Evolutionary conservation across 495 filamentous ascomycete genomes (phyloP), one percentile per base, ranked within the genome.

Genomic region (Poronia punctata): DNA sequence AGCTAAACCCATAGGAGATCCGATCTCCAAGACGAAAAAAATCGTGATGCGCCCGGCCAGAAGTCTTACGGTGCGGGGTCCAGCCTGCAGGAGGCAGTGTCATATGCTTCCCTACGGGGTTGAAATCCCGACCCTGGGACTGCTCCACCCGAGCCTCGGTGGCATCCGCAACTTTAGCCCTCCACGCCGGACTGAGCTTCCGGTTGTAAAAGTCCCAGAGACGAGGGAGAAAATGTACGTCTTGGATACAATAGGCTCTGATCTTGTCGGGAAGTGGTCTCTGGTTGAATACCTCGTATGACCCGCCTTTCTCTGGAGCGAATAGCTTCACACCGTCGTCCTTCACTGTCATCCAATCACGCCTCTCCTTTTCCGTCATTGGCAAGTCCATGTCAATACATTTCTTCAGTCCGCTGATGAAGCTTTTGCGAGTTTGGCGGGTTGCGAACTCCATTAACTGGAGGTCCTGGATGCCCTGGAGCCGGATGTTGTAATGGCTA

Each of bases 401-500:
- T 24, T 55, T 65, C 1, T 53, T 47, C 0, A 80, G 53, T 1
- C 68, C 57, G 23, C 23, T 46, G 22, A 77, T 28, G 19, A 35
- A 58, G 28, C 41, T 54, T 43, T 40, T 58, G 6, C 38, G 16
- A 12, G 40, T 42, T 0, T 15, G 36, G 5, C 76, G 50, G 1
- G 56, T 57, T 5, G 66, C 71, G 4, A 61, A 37, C 38, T 81
- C 71, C 68, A 82, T 70, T 1, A 81, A 60, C 50, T 82, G 78
- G 7, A 82, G 27, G 41, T 80, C 75, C 1, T 65, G 24, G 1
- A 78, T 44, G 0, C 74, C 71, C 1, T 29, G 45, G 0, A 74
- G 50, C 0, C 42, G 34, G 36, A 72, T 49, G 4, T 48, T 29
- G 44, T 52, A 78, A 14, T 67, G 72, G 33, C 37, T 34, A 39